Base-by-base conservation (phyloP, 192 early-diverging fungal genomes). In the Coemansia sp. region DNA sequence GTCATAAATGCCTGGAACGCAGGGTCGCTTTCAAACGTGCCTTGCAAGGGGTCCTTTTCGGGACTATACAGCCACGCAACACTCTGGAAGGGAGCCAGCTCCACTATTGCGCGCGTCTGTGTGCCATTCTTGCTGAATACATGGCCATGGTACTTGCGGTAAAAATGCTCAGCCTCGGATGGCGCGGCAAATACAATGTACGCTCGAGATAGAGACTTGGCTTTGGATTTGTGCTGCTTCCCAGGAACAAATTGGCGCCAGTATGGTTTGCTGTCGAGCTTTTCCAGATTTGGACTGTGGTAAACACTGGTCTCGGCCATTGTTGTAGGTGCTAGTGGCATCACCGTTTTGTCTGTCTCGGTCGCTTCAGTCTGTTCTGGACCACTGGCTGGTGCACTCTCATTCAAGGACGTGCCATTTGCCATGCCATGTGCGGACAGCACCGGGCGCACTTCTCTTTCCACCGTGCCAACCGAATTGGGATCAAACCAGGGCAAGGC, bases 401-500 rank as follows among this genome's bases (percentile, higher is more conserved):
- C 31, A 5, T 32, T 14, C 43, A 10, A 3, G 17, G n/a, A 18
- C 45, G 21, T 12, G 40, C 14, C 40, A 17, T 41, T 41, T 41
- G 40, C 40, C 5, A 5, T 1, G 40, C 40, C 8, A 41, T 30
- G 21, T 16, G 44, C 51, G 10, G 40, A 21, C 31, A 62, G 45
- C 17, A 65, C 58, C 0, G 14, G 23, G 5, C 62, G 55, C 15
- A 56, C 53, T 26, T 32, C 43, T 32, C 56, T 20, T 16, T 18
- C 47, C 1, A 70, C 44, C 0, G 45, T 11, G 6, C 74, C 74
- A 0, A 30, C 47, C 10, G 23, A 15, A 32, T 41, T 38, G 4
- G 63, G 39, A 26, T 62, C 59, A 16, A 65, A 70, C 74, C 74
- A 76, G 7, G 63, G 74, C 16, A 76, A 55, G 0, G 74, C 53